Evolutionary conservation across 2,329 filamentous ascomycete genomes (phyloP).

Genomic region (Cercospora nicotianae): DNA sequence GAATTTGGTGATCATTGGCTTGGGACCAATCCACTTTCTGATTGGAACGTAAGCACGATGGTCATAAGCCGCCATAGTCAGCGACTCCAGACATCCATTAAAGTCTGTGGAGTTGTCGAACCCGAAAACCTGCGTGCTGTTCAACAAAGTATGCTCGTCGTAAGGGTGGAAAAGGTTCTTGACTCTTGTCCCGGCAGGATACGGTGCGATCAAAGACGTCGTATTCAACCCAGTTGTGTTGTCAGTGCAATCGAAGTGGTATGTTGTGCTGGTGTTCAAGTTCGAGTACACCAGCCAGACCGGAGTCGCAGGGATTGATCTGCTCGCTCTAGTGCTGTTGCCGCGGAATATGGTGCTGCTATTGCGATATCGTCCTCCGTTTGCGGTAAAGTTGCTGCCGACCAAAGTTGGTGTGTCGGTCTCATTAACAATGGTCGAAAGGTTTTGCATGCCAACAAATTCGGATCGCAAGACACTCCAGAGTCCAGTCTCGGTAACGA

Average conservation of each 20-base stretch:
- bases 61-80: constrained; percentile 56
- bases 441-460: constrained; percentile 50
- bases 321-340: constrained; percentile 1
- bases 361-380: background rate
- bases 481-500: constrained; percentile 56
- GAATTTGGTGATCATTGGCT: constrained; percentile 60
- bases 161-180: constrained; percentile 62
- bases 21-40: constrained; percentile 49
- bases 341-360: background rate
- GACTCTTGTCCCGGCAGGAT: constrained; percentile 53
- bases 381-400: background rate
- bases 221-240: constrained; percentile 32
- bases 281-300: constrained; percentile 55
- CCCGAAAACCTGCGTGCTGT: constrained; percentile 29
- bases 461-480: constrained; percentile 58
- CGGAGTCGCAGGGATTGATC: constrained; percentile 36
- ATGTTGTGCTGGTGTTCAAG: constrained; percentile 48
- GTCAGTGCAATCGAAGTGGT: constrained; percentile 58
- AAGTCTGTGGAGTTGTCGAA: constrained; percentile 46
- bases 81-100: constrained; percentile 56
- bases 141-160: constrained; percentile 52
- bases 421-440: constrained; percentile 44
- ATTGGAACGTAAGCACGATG: constrained; percentile 60
- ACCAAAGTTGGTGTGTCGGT: background rate
- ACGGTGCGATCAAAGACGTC: constrained; percentile 56